Evolutionary conservation across 257 asterid genomes (phyloP).

Genomic region (Gentiana dahurica): DNA sequence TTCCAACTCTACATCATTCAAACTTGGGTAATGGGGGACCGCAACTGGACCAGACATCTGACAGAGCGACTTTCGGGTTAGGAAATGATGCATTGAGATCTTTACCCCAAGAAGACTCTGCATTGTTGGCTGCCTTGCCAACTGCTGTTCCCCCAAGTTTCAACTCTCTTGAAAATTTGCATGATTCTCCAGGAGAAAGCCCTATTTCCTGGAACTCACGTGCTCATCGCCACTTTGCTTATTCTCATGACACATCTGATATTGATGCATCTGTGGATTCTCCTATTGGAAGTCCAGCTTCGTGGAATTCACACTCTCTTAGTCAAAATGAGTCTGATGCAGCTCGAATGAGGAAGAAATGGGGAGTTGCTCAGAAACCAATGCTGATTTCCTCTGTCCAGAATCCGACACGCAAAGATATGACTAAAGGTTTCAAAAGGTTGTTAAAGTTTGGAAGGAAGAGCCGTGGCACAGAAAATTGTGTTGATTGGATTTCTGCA

Average conservation of each 20-base stretch:
- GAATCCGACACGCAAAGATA: conserved; percentile 53
- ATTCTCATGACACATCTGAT: conserved; percentile 65
- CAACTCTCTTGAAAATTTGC: conserved; percentile 31
- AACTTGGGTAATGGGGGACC: conserved; percentile 15
- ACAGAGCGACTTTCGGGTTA: conserved; percentile 44
- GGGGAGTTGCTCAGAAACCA: conserved; percentile 77
- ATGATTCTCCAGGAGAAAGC: conserved; percentile 54
- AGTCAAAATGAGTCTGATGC: conserved; percentile 52
- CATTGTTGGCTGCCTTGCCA: conserved; percentile 44
- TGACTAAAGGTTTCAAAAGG: conserved; percentile 76
- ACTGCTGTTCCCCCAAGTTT: conserved; percentile 25
- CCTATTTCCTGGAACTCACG: conserved; percentile 49
- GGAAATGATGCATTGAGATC: conserved; percentile 46
- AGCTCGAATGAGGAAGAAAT: conserved; percentile 70
- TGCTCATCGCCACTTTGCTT: conserved; percentile 47
- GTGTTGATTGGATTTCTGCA: conserved; percentile 89
- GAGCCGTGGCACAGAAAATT: conserved; percentile 45
- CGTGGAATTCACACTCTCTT: conserved; percentile 60
- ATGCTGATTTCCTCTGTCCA: conserved; percentile 36
- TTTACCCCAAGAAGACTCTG: conserved; percentile 46
- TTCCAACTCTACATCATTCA: conserved; percentile 8
- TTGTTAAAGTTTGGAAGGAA: conserved; percentile 72
- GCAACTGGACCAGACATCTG: conserved; percentile 22
- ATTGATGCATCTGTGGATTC: conserved; percentile 66
- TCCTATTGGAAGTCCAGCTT: conserved; percentile 70